These are phyloP conservation scores for Mesostigma viride DNA, from an alignment of 139 green algal species.

Conservation along the genomic window DNA sequence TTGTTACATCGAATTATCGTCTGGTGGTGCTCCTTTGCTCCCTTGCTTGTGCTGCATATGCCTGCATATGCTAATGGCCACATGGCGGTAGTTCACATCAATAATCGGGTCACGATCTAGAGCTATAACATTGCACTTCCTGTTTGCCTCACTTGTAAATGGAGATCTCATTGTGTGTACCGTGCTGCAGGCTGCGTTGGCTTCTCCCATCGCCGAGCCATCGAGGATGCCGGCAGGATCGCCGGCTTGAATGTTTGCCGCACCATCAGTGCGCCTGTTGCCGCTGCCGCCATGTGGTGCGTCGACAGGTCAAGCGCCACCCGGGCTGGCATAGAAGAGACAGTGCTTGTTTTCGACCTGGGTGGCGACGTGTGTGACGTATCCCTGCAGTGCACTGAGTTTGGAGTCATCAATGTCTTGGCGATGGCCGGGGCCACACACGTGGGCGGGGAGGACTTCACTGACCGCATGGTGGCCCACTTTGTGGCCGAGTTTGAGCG, in stretches of 20 bases:
- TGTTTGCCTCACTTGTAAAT: not conserved
- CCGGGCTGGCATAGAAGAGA: conserved; percentile 23
- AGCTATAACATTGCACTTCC: not conserved
- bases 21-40: too few species aligned
- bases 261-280: conserved; percentile 85
- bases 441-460: too few species aligned
- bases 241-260: conserved; percentile 78
- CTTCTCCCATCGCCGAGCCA: too few species aligned
- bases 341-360: conserved; percentile 81
- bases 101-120: not conserved
- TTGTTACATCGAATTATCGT: too few species aligned
- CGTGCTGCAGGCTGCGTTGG: not conserved
- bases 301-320: conserved; percentile 18
- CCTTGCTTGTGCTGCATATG: too few species aligned
- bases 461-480: too few species aligned
- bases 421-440: too few species aligned
- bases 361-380: conserved; percentile 43
- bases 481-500: conserved; percentile 74
- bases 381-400: conserved; percentile 88
- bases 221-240: too few species aligned
- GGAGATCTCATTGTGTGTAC: not conserved
- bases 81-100: not conserved
- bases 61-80: not conserved
- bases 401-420: conserved; percentile 96
- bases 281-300: conserved; percentile 78